These are phyloP conservation scores for Botryotinia calthae DNA, from an alignment of 2,329 filamentous ascomycete genomes.

Conservation along the genomic window DNA sequence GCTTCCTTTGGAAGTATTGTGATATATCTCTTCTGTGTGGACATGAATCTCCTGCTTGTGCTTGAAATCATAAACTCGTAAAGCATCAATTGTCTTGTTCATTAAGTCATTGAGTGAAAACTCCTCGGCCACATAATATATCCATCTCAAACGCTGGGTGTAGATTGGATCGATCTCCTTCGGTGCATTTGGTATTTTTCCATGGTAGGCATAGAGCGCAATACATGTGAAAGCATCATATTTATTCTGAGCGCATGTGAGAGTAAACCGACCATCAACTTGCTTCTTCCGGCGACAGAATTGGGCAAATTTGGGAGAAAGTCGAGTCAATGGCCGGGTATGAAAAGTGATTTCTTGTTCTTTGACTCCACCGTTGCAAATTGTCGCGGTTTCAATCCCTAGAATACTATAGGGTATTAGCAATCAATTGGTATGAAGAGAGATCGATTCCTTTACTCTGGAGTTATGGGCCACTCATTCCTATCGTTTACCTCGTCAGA, in stretches of 20 bases:
- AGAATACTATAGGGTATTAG: background rate
- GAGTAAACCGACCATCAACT: slow-evolving; percentile 3
- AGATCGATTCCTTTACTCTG: background rate
- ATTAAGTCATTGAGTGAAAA: slow-evolving; percentile 7
- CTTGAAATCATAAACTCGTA: background rate
- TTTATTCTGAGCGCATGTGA: background rate
- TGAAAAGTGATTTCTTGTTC: slow-evolving; percentile 13
- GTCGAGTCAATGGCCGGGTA: slow-evolving; percentile 6
- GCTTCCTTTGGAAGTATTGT: slow-evolving; percentile 9
- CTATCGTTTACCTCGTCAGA: background rate
- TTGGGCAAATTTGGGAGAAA: slow-evolving; percentile 6
- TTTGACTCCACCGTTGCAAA: background rate
- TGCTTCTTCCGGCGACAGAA: slow-evolving; percentile 1
- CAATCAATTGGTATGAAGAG: too few species aligned
- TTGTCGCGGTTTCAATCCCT: slow-evolving; percentile 10
- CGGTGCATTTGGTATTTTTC: background rate
- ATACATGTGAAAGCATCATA: slow-evolving; percentile 12
- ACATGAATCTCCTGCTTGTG: background rate
- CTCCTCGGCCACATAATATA: slow-evolving; percentile 11
- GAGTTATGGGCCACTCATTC: slow-evolving; percentile 14
- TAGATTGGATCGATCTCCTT: background rate
- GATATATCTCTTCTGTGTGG: slow-evolving; percentile 3
- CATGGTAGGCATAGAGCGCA: slow-evolving; percentile 13
- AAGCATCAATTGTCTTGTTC: slow-evolving; percentile 10
- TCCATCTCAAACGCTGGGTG: background rate